Evolutionary conservation across 257 asterid species (phyloP).

Genomic region (Solanum tarijense): DNA sequence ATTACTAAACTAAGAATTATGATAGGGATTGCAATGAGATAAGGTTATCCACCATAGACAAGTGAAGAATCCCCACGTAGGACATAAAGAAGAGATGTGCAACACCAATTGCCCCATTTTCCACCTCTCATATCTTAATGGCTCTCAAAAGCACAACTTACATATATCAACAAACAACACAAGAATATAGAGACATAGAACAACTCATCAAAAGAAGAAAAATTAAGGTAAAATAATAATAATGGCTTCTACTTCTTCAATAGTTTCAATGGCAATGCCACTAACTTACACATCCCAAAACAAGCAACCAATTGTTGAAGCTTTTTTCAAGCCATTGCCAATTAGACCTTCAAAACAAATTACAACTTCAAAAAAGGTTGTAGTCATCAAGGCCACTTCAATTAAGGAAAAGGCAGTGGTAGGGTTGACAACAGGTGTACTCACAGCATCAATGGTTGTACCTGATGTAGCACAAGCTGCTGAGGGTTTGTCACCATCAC

Average conservation of each 20-base stretch:
- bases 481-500: slow-evolving; percentile 49
- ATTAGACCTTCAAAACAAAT: slow-evolving; percentile 25
- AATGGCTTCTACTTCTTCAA: slow-evolving; percentile 75
- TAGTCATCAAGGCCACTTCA: slow-evolving; percentile 40
- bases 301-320: slow-evolving; percentile 22
- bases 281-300: slow-evolving; percentile 35
- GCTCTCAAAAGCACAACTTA: slow-evolving; percentile 4
- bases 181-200: slow-evolving; percentile 4
- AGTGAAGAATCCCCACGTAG: slow-evolving; percentile 46
- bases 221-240: not conserved
- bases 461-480: slow-evolving; percentile 82
- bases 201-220: not conserved
- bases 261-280: slow-evolving; percentile 57
- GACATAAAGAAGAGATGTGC: slow-evolving; percentile 10
- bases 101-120: slow-evolving; percentile 18
- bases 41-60: slow-evolving; percentile 50
- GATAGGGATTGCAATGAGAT: slow-evolving; percentile 10
- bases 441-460: slow-evolving; percentile 57
- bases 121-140: slow-evolving; percentile 40
- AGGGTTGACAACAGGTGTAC: slow-evolving; percentile 64
- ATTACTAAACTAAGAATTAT: not conserved
- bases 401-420: slow-evolving; percentile 58
- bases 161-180: not conserved
- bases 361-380: slow-evolving; percentile 30
- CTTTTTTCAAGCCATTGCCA: slow-evolving; percentile 48